Evolutionary conservation across 148 eudicot genomes (phyloP).

Genomic region (Fallopia convolvulus): DNA sequence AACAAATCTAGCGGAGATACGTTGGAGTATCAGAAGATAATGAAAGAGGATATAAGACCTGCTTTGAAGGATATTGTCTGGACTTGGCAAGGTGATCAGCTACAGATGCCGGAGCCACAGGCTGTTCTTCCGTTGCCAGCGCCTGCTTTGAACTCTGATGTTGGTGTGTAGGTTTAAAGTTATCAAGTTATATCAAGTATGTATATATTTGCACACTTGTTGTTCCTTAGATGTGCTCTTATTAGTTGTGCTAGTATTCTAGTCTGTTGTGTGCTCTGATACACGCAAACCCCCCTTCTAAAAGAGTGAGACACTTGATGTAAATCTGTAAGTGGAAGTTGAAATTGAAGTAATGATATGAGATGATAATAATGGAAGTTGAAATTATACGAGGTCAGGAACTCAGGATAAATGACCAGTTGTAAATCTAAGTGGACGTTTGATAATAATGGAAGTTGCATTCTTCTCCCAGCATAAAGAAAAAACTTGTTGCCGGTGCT

Average conservation of each 20-base stretch:
- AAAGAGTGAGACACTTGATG: no score
- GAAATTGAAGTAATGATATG: no score
- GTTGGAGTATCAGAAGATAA: slow-evolving; percentile 26
- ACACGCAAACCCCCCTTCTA: no score
- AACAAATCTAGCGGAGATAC: slow-evolving; percentile 43
- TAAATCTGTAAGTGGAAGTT: no score
- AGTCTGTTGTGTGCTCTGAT: no score
- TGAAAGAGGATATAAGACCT: slow-evolving; percentile 22
- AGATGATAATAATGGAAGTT: no score
- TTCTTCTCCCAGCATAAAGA: no score
- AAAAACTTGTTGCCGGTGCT: no score
- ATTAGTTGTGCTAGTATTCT: no score
- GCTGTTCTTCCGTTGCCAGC: not conserved
- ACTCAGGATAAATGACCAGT: not conserved
- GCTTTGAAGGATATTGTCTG: slow-evolving; percentile 27
- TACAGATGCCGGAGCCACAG: slow-evolving; percentile 10
- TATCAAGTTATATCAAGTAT: not conserved
- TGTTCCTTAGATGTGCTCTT: not conserved
- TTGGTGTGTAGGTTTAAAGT: not conserved
- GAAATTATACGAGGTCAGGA: no score
- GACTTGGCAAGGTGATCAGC: slow-evolving; percentile 27
- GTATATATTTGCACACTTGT: not conserved
- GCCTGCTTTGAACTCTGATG: not conserved
- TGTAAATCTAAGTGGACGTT: no score
- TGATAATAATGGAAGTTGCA: no score